These are phyloP conservation scores for Colletotrichum sp. DNA, from an alignment of 2,329 filamentous ascomycete species.

Conservation along the genomic window DNA sequence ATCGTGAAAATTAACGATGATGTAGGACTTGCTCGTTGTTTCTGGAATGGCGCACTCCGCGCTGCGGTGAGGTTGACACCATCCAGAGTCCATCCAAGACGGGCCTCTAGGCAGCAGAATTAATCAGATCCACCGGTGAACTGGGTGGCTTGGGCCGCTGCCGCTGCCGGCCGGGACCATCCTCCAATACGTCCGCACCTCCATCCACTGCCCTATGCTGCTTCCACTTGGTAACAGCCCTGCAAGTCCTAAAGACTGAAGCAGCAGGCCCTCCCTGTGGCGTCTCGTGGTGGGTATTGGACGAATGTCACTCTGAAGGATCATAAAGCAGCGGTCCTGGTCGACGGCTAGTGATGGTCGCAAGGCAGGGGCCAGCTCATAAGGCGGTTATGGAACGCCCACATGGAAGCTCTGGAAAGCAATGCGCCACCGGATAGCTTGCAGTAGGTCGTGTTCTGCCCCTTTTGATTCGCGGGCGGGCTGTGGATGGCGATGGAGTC, in stretches of 20 bases:
- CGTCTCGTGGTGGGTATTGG: background rate
- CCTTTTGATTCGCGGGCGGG: background rate
- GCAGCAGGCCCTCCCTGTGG: background rate
- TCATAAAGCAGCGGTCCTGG: background rate
- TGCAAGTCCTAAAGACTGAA: background rate
- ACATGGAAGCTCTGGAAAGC: slow-evolving; percentile 9
- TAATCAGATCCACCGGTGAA: background rate
- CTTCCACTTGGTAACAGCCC: background rate
- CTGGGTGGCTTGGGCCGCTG: slow-evolving; percentile 5
- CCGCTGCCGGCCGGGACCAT: slow-evolving; percentile 6
- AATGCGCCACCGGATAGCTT: background rate
- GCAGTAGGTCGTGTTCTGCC: background rate
- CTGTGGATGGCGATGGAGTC: background rate
- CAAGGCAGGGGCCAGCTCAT: background rate
- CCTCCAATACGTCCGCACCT: background rate
- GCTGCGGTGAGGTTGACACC: background rate
- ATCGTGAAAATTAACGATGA: background rate
- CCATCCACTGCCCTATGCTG: background rate
- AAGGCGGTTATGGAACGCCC: background rate
- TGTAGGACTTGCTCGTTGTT: background rate
- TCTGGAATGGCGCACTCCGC: background rate
- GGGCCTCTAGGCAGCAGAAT: slow-evolving; percentile 16
- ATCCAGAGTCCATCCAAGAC: background rate
- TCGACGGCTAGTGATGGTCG: background rate
- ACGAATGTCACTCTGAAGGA: slow-evolving; percentile 1